Conservation (phyloP, 2,329 filamentous ascomycete genomes). For the Alternaria novae-zelandiae region DNA sequence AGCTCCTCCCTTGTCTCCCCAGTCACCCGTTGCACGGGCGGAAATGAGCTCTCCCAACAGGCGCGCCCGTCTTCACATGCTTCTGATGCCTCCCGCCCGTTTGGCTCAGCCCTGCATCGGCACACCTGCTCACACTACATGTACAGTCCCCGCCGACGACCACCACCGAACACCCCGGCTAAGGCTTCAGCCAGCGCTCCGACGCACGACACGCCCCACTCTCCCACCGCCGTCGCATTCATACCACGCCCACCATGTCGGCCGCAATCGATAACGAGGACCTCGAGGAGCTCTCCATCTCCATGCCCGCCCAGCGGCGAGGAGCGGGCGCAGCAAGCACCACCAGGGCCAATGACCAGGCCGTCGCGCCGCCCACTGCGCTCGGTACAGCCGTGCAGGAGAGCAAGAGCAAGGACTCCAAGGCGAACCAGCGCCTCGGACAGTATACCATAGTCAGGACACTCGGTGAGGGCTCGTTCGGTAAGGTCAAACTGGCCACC, state of each 20-base stretch:
- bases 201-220: neutral
- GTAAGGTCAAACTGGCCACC: constrained; percentile 96
- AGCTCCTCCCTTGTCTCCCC: neutral
- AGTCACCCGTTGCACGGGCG: neutral
- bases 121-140: constrained; percentile 11
- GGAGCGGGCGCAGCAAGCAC: constrained; percentile 33
- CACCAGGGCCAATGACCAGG: constrained; percentile 44
- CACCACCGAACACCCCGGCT: constrained; percentile 1
- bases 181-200: constrained; percentile 2
- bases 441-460: constrained; percentile 91
- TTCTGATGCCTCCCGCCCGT: neutral
- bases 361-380: constrained; percentile 32
- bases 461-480: constrained; percentile 94
- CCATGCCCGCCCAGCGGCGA: constrained; percentile 70
- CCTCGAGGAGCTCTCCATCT: constrained; percentile 69
- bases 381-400: constrained; percentile 32
- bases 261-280: constrained; percentile 77
- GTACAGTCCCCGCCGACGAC: constrained; percentile 3
- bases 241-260: constrained; percentile 39
- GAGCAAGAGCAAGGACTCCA: constrained; percentile 58
- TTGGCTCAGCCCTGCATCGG: constrained; percentile 10
- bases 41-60: neutral
- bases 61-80: constrained; percentile 7
- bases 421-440: constrained; percentile 82
- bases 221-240: neutral